phyloP scores from a whole-genome alignment of 2,329 filamentous ascomycete genomes.

The Aspergillus ochraceoroseus region DNA sequence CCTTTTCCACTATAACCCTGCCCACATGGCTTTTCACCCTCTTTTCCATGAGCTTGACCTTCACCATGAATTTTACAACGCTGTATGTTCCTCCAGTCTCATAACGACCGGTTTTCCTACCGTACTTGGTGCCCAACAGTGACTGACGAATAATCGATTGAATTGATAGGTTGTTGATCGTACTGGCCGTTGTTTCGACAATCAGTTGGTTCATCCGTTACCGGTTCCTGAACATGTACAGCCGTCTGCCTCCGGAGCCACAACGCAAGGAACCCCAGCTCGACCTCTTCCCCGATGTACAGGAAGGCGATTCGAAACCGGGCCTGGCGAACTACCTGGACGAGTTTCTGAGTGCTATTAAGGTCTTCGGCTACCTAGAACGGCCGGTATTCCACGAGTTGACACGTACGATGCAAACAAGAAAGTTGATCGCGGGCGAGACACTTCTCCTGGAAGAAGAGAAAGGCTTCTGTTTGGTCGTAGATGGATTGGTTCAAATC shows the following conservation, averaged over 20 bases:
- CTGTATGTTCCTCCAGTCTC: constrained; percentile 53
- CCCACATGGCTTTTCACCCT: constrained; percentile 85
- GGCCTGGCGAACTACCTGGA: constrained; percentile 94
- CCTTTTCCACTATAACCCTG: constrained; percentile 79
- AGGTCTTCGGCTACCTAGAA: constrained; percentile 96
- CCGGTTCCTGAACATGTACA: constrained; percentile 95
- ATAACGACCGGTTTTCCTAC: not conserved
- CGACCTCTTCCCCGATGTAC: constrained; percentile 88
- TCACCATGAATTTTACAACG: constrained; percentile 98
- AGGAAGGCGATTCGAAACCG: constrained; percentile 83
- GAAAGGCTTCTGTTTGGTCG: constrained; percentile 95
- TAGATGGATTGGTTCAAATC: constrained; percentile 93
- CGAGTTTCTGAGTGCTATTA: constrained; percentile 96
- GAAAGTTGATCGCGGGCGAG: constrained; percentile 92
- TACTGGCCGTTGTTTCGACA: constrained; percentile 71
- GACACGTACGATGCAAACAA: constrained; percentile 95
- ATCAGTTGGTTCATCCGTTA: constrained; percentile 93
- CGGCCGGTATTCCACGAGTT: constrained; percentile 96
- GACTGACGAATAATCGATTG: constrained; percentile 9
- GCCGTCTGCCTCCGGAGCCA: constrained; percentile 84
- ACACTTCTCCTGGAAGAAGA: constrained; percentile 94
- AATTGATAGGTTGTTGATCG: constrained; percentile 63
- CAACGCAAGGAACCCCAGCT: constrained; percentile 94
- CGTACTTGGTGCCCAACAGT: not conserved
- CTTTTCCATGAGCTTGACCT: constrained; percentile 87